Evolutionary conservation across 495 filamentous ascomycete genomes (phyloP), one percentile per base, ranked within the genome.

Genomic region (Penicillium chermesinum): DNA sequence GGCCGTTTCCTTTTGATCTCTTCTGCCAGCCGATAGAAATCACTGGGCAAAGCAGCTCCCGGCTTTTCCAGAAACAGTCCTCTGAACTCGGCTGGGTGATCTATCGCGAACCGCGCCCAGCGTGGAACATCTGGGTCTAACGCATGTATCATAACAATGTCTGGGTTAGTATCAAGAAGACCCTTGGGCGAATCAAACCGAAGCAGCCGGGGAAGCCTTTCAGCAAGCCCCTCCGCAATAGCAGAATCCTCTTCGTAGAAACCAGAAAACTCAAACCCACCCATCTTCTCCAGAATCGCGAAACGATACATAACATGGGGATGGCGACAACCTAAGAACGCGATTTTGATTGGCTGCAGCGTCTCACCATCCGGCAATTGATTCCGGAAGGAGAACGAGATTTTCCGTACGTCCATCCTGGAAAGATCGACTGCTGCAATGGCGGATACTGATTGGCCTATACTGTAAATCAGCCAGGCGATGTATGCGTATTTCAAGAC

Each of bases 231-330:
- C 21, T 30, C 13, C 7, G 51, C 51, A 20, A 54, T 49, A 6
- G 40, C 51, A 16, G 16, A 15, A 13, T 49, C 46, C 38, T 54
- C 51, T 30, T 54, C 51, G 27, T 49, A 49, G 15, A 54, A 54
- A 2, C 51, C 51, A 13, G 39, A 48, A 30, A 49, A 54, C 36
- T 54, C 51, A 25, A 54, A 54, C 13, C 51, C 51, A 16, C 51
- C 46, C 38, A 54, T 41, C 33, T 54, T 44, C 20, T 54, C 51
- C 15, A 54, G 51, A 7, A 54, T 46, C 7, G 51, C 46, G 41
- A 49, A 54, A 16, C 51, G 51, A 45, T 54, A 54, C 46, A 49
- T 54, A 10, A 54, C 51, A 34, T 54, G 51, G 7, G 51, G 51
- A 27, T 54, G 51, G 2, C 51, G 38, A 17, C 46, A 49, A 8